Percentiles rank a stretch among this genome's conserved stretches.
Conservation (phyloP, 371 early-diverging fungal species). For the Mycotypha africana region DNA sequence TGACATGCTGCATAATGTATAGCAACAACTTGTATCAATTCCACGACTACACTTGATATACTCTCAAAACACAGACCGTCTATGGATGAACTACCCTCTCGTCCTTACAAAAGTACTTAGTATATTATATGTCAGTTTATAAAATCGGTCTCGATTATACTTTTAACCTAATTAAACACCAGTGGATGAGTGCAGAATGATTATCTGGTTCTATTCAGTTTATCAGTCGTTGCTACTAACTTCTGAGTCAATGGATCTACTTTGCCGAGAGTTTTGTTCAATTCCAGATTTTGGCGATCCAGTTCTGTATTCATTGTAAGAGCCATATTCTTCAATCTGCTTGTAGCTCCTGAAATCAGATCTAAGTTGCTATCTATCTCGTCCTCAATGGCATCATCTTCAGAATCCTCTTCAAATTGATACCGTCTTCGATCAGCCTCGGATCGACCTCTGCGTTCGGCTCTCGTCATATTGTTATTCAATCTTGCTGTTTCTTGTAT, state of each 20-base stretch:
- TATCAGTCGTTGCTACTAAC: slow-evolving; percentile 35
- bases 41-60: no score
- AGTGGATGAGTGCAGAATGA: neutral
- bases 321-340: slow-evolving; percentile 69
- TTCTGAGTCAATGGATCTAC: slow-evolving; percentile 42
- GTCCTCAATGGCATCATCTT: slow-evolving; percentile 69
- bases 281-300: slow-evolving; percentile 56
- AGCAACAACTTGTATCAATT: no score
- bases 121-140: no score
- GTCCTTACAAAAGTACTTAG: no score
- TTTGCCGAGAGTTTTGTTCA: slow-evolving; percentile 27
- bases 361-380: slow-evolving; percentile 80
- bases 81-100: no score
- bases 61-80: no score
- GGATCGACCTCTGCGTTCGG: slow-evolving; percentile 44
- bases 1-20: no score
- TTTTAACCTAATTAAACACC: neutral
- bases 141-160: no score
- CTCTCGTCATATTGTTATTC: slow-evolving; percentile 34
- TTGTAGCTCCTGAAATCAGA: slow-evolving; percentile 55
- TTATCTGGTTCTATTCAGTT: slow-evolving; percentile 38
- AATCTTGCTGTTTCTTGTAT: slow-evolving; percentile 46
- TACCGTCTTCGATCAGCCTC: slow-evolving; percentile 60
- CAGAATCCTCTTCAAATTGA: slow-evolving; percentile 58
- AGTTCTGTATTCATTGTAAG: slow-evolving; percentile 70